Base-by-base conservation (phyloP, 1,284 basidiomycete genomes). In the Malassezia brasiliensis region DNA sequence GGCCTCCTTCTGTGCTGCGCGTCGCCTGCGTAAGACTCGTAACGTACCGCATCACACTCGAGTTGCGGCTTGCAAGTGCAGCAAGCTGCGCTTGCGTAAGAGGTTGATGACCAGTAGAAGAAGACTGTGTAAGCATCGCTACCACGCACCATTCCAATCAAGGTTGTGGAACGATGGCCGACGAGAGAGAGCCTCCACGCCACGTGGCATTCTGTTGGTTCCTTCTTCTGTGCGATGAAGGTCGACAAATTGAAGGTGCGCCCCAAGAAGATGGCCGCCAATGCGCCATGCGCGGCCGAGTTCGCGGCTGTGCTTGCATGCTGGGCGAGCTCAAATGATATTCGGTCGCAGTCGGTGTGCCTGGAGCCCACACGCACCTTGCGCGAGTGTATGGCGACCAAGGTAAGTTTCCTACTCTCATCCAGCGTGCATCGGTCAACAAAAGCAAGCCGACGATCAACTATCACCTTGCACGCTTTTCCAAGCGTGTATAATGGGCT, bases 271-370 rank as follows among this genome's bases (percentile, higher is more conserved):
- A 78, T 87, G 83, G 62, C 63, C 78, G 76, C 79, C 44, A 77
- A 79, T 41, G 82, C 81, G 46, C 80, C 86, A 59, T 90, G 88
- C 73, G 83, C 83, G 14, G 77, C 82, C 25, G 85, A 90, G 75
- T 80, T 94, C 55, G 80, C 84, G 11, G 78, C 83, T 49, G 87
- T 96, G 84, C 82, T 96, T 36, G 83, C 84, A 44, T 96, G 90
- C 77, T 93, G 88, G 87, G 88, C 90, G n/a, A 83, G 85, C 15
- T 81, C 83, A 3, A 79, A 79, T 31, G 89, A 94, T 75, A 62
- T 86, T 31, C 80, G 81, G 64, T 84, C 83, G 20, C 77, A 79
- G 10, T 65, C 67, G 11, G 78, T 79, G 1, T 96, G 90, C 75
- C 80, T 81, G 55, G 79, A 81, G 14, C 77, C 81, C 15, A 85